phyloP scores from a whole-genome alignment of 2,329 filamentous ascomycete species.

The Clarireedia monteithiana region DNA sequence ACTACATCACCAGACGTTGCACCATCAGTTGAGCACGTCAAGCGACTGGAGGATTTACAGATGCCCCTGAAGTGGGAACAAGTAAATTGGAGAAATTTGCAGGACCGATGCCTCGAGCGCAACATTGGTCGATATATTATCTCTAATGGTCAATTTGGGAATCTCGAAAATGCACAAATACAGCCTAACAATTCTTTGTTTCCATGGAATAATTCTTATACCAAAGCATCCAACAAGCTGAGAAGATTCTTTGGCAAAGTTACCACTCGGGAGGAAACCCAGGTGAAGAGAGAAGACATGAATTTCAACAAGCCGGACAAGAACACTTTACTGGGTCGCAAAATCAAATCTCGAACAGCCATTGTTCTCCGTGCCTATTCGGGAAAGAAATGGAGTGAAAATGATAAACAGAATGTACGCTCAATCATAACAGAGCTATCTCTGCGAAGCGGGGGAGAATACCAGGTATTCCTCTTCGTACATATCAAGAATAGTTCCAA shows the following conservation, averaged over 20 bases:
- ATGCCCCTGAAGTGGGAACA: constrained; percentile 46
- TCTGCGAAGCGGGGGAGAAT: constrained; percentile 70
- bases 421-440: constrained; percentile 71
- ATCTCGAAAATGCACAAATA: neutral
- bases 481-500: constrained; percentile 61
- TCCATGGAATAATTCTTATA: neutral
- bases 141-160: neutral
- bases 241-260: neutral
- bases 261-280: neutral
- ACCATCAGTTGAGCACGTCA: constrained; percentile 9
- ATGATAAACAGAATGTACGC: constrained; percentile 72
- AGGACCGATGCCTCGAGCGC: constrained; percentile 54
- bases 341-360: constrained; percentile 48
- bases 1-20: too few species aligned
- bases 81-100: constrained; percentile 64
- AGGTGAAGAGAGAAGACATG: neutral
- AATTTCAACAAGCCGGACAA: neutral
- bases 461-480: constrained; percentile 71
- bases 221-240: neutral
- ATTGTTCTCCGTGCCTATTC: constrained; percentile 70
- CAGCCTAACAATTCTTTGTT: neutral
- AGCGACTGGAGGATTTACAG: neutral
- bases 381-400: constrained; percentile 67
- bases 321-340: neutral
- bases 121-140: constrained; percentile 51